phyloP scores from a whole-genome alignment of 1,139 yeast species.

The Yamadazyma jaroonii region DNA sequence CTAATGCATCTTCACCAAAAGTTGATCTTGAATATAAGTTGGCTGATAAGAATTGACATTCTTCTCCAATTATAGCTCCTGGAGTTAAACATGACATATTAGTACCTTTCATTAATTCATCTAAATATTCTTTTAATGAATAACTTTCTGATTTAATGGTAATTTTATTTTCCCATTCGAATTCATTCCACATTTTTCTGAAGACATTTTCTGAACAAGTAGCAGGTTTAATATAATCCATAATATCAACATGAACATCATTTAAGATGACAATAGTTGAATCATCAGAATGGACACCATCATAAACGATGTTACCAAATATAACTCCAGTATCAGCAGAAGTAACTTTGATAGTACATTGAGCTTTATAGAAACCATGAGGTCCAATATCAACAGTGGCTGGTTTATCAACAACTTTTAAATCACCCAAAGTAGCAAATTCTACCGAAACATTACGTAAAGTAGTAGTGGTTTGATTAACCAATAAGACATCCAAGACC shows the following conservation, averaged over 20 bases:
- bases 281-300: conserved; percentile 92
- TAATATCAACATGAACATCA: conserved; percentile 93
- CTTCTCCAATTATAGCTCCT: conserved; percentile 81
- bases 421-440: conserved; percentile 94
- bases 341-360: conserved; percentile 88
- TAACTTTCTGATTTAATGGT: conserved; percentile 73
- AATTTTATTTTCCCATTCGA: conserved; percentile 99
- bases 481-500: conserved; percentile 87
- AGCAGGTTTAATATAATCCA: conserved; percentile 97
- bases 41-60: conserved; percentile 91
- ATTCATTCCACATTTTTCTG: conserved; percentile 98
- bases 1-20: conserved; percentile 97
- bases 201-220: conserved; percentile 83
- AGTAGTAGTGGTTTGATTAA: conserved; percentile 90
- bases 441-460: conserved; percentile 90
- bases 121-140: conserved; percentile 75
- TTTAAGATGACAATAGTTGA: conserved; percentile 87
- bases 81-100: conserved; percentile 95
- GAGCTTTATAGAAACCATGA: conserved; percentile 89
- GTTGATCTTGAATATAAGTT: conserved; percentile 90
- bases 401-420: conserved; percentile 92
- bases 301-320: conserved; percentile 95
- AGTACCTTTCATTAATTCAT: conserved; percentile 75
- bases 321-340: conserved; percentile 98
- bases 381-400: conserved; percentile 93